Percentiles rank a stretch among this genome's conserved stretches.
These are phyloP conservation scores for Picea abies DNA, from an alignment of 83 land plant genomes.

Conservation along the genomic window DNA sequence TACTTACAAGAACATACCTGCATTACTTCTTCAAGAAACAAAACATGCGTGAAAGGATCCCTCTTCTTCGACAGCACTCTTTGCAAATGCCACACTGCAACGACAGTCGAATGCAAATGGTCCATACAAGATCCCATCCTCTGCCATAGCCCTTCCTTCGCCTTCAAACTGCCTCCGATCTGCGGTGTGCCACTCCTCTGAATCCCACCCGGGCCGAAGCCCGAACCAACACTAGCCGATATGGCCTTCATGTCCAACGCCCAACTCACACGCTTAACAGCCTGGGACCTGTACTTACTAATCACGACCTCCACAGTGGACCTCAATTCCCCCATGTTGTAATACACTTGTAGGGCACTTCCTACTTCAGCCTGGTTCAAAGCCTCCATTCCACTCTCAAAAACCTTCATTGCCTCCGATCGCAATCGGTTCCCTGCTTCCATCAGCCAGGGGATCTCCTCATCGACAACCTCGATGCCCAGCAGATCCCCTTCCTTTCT, in stretches of 20 bases:
- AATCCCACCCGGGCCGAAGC: slow-evolving; percentile 80
- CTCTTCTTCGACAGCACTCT: slow-evolving; percentile 89
- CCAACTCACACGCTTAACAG: slow-evolving; percentile 56
- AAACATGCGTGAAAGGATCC: slow-evolving; percentile 88
- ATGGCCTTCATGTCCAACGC: slow-evolving; percentile 94
- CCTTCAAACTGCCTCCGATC: slow-evolving; percentile 74
- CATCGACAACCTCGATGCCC: slow-evolving; percentile 58
- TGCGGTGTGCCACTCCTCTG: slow-evolving; percentile 90
- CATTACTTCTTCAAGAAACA: slow-evolving; percentile 87
- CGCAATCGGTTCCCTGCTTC: slow-evolving; percentile 64
- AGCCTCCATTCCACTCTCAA: slow-evolving; percentile 83
- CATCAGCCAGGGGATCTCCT: slow-evolving; percentile 59
- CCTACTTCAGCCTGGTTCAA: slow-evolving; percentile 91
- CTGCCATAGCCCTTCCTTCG: slow-evolving; percentile 90
- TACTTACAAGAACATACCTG: slow-evolving; percentile 40
- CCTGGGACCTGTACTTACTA: slow-evolving; percentile 54
- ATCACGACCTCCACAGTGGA: slow-evolving; percentile 72
- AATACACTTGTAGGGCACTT: slow-evolving; percentile 67
- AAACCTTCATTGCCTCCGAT: slow-evolving; percentile 67
- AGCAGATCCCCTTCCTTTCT: too few relatives aligned
- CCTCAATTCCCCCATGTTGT: slow-evolving; percentile 83
- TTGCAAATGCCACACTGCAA: slow-evolving; percentile 96
- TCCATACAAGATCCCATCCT: slow-evolving; percentile 89
- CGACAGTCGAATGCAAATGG: slow-evolving; percentile 71
- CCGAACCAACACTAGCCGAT: slow-evolving; percentile 41